phyloP scores from a whole-genome alignment of 1,284 basidiomycete genomes.

The Puccinia novopanici region DNA sequence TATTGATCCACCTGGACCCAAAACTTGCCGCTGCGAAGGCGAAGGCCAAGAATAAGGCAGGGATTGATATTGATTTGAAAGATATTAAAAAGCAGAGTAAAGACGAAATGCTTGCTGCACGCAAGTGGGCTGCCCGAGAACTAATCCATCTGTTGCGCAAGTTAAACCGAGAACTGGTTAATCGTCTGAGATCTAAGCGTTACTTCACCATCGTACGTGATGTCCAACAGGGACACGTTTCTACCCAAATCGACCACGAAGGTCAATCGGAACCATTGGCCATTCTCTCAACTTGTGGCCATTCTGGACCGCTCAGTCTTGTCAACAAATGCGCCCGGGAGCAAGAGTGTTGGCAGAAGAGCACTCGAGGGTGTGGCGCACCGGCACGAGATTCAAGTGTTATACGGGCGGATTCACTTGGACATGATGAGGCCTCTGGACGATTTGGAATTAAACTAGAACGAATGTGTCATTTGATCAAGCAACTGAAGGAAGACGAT shows the following conservation, averaged over 20 bases:
- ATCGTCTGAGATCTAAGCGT: constrained; percentile 79
- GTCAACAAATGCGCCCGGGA: constrained; percentile 71
- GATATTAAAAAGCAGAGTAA: constrained; percentile 54
- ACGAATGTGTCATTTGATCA: constrained; percentile 77
- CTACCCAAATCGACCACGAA: constrained; percentile 57
- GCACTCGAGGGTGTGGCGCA: constrained; percentile 69
- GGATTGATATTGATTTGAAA: constrained; percentile 53
- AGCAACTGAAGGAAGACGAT: constrained; percentile 73
- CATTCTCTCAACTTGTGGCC: constrained; percentile 84
- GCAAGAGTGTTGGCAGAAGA: constrained; percentile 74
- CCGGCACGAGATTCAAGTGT: constrained; percentile 75
- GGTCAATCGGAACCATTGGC: constrained; percentile 72
- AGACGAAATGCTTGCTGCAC: constrained; percentile 62
- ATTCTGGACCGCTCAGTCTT: constrained; percentile 76
- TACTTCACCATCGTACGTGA: constrained; percentile 88
- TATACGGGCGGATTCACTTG: constrained; percentile 76
- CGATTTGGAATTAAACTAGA: constrained; percentile 87
- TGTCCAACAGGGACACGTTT: constrained; percentile 66
- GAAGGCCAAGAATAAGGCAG: constrained; percentile 62
- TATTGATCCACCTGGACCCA: constrained; percentile 43
- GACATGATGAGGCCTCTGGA: constrained; percentile 78
- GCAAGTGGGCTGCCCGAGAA: constrained; percentile 78
- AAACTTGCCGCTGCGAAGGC: constrained; percentile 42
- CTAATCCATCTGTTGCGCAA: constrained; percentile 79
- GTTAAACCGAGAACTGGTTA: constrained; percentile 80